Evolutionary conservation across 768 basidiomycete genomes (phyloP).

Genomic region (Mrakia frigida): DNA sequence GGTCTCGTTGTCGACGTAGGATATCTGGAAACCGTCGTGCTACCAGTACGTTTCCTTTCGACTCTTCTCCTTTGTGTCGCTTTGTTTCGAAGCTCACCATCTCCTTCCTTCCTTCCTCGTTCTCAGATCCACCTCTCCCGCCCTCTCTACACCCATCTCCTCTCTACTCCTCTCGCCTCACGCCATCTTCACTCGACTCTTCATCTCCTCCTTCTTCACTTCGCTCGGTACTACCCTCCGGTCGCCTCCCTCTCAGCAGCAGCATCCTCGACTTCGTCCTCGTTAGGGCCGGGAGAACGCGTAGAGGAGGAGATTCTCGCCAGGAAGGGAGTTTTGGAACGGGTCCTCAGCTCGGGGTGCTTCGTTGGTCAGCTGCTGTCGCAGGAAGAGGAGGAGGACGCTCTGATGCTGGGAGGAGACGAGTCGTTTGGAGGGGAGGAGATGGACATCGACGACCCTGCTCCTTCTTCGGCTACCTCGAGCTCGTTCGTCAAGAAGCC

Average conservation of each 20-base stretch:
- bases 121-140: constrained; percentile 79
- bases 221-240: constrained; percentile 79
- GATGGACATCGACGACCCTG: constrained; percentile 18
- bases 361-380: constrained; percentile 60
- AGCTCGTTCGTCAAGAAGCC: background rate
- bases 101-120: background rate
- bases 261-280: constrained; percentile 48
- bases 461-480: background rate
- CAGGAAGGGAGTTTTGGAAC: constrained; percentile 59
- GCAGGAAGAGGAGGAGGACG: constrained; percentile 13
- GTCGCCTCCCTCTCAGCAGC: constrained; percentile 53
- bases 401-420: background rate
- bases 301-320: constrained; percentile 6
- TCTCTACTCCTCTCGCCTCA: constrained; percentile 78
- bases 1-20: constrained; percentile 92
- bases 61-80: background rate
- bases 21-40: constrained; percentile 77
- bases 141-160: constrained; percentile 74
- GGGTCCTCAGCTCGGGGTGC: constrained; percentile 76
- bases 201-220: constrained; percentile 70
- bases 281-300: constrained; percentile 48
- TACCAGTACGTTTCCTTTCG: constrained; percentile 62
- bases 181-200: constrained; percentile 64
- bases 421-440: background rate
- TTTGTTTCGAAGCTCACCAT: background rate